Evolutionary conservation across 2,329 filamentous ascomycete genomes (phyloP).

Genomic region (Talaromyces sp.): DNA sequence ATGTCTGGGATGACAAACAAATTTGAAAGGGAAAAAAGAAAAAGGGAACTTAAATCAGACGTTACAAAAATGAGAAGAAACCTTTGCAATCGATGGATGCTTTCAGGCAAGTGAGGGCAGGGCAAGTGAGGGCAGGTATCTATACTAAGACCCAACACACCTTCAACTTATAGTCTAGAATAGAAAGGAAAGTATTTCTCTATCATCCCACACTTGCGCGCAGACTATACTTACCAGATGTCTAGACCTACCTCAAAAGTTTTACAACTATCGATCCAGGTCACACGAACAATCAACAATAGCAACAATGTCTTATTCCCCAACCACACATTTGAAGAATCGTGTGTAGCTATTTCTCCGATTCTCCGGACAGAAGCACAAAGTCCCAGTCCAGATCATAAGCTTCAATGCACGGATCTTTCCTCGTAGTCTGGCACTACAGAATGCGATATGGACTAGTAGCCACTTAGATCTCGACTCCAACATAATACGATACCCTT

Average conservation of each 20-base stretch:
- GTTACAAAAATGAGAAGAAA: neutral
- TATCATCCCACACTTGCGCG: neutral
- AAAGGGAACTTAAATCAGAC: neutral
- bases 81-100: neutral
- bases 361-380: constrained; percentile 8
- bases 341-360: constrained; percentile 1
- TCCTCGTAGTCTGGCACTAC: neutral
- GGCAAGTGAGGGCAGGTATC: neutral
- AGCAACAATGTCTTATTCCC: neutral
- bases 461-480: neutral
- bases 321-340: neutral
- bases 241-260: neutral
- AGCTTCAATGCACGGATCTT: neutral
- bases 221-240: neutral
- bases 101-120: neutral
- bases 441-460: neutral
- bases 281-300: neutral
- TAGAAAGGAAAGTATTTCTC: neutral
- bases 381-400: neutral
- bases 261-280: neutral
- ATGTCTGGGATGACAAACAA: neutral
- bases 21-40: neutral
- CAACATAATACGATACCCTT: neutral
- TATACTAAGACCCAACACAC: neutral
- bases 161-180: neutral